phyloP scores from a whole-genome alignment of 176 grass and related monocot species.

The Melocanna baccifera region DNA sequence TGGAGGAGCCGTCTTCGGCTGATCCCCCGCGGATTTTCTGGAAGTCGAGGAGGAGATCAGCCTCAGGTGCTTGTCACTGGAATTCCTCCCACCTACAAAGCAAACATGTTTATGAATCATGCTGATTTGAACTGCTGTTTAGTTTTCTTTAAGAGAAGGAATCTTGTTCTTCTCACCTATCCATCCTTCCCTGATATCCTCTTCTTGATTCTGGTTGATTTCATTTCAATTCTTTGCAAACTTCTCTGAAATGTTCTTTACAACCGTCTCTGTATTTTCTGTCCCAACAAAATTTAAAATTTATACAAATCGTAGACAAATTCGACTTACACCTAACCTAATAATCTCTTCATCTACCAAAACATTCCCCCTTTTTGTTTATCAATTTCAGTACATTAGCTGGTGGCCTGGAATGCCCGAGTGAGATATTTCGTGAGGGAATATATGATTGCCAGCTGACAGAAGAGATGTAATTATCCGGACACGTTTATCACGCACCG shows the following conservation, averaged over 20 bases:
- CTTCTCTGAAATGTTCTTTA: neutral
- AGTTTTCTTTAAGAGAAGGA: neutral
- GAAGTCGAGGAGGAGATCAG: constrained; percentile 83
- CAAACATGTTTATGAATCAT: neutral
- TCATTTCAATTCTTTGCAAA: neutral
- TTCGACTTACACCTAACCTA: neutral
- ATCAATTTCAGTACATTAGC: neutral
- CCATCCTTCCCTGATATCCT: neutral
- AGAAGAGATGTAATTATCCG: neutral
- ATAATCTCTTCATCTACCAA: neutral
- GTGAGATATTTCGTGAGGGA: constrained; percentile 34
- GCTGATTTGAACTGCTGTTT: neutral
- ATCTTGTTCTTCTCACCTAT: neutral
- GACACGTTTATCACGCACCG: constrained; percentile 24
- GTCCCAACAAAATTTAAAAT: neutral
- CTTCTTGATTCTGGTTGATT: neutral
- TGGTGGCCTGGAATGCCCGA: neutral
- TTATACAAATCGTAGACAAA: neutral
- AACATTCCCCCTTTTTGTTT: neutral
- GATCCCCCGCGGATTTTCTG: constrained; percentile 75
- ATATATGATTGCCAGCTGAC: constrained; percentile 18
- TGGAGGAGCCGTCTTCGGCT: constrained; percentile 56
- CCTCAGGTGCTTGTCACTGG: constrained; percentile 43
- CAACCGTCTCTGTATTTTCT: neutral
- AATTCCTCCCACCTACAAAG: neutral